These are phyloP conservation scores for Cystoisospora suis DNA, from an alignment of 169 alveolate genomes.

Conservation along the genomic window DNA sequence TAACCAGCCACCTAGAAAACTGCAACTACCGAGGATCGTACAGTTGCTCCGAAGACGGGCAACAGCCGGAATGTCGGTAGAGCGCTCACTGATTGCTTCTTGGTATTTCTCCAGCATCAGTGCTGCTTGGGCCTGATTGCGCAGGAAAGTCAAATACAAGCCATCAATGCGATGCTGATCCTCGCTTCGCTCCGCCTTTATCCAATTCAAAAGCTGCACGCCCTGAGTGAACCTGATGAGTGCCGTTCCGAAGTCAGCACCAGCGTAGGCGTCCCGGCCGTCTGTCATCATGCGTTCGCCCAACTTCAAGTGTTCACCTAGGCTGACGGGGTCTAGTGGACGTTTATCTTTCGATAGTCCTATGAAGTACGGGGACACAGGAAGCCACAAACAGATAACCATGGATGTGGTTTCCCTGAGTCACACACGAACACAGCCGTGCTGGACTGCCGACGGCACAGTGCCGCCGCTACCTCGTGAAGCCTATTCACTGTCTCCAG, in stretches of 20 bases:
- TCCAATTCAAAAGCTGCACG: slow-evolving; percentile 54
- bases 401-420: neutral
- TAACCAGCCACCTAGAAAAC: too few relatives aligned
- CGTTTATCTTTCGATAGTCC: slow-evolving; percentile 60
- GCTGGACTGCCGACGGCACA: neutral
- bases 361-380: neutral
- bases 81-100: slow-evolving; percentile 59
- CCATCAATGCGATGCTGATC: slow-evolving; percentile 35
- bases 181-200: slow-evolving; percentile 17
- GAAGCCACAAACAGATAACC: neutral
- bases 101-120: slow-evolving; percentile 59
- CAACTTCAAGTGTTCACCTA: slow-evolving; percentile 49
- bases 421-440: neutral
- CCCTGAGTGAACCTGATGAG: slow-evolving; percentile 56
- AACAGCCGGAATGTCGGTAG: too few relatives aligned
- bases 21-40: too few relatives aligned
- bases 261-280: slow-evolving; percentile 55
- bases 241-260: neutral
- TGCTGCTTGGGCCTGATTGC: slow-evolving; percentile 57
- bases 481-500: neutral
- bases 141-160: slow-evolving; percentile 31
- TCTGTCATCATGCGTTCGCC: slow-evolving; percentile 50
- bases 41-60: too few relatives aligned
- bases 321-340: slow-evolving; percentile 39
- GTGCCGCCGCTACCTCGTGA: neutral